These are phyloP conservation scores for Pachysandra terminalis DNA, from an alignment of 164 flowering plant genomes.

Conservation along the genomic window DNA sequence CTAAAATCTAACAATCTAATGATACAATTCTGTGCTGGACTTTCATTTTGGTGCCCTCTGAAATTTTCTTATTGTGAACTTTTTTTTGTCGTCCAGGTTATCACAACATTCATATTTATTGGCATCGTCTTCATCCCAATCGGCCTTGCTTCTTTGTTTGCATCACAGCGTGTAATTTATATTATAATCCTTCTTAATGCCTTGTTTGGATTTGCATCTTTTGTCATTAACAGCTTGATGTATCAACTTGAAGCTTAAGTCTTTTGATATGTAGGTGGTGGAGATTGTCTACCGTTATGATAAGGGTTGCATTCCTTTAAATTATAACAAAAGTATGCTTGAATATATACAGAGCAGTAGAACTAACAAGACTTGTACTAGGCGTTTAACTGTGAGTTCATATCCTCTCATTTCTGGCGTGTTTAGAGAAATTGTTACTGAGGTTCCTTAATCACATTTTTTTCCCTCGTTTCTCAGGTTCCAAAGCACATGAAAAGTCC, in stretches of 20 bases:
- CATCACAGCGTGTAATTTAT: slow-evolving; percentile 60
- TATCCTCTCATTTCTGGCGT: background rate
- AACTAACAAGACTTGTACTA: slow-evolving; percentile 65
- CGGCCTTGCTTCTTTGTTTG: slow-evolving; percentile 74
- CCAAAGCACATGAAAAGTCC: slow-evolving; percentile 18
- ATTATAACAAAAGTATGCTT: slow-evolving; percentile 23
- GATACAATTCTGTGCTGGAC: background rate
- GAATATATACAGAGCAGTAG: slow-evolving; percentile 41
- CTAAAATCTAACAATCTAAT: background rate
- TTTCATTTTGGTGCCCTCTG: background rate
- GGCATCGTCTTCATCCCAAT: slow-evolving; percentile 81
- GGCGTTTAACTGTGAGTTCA: slow-evolving; percentile 43
- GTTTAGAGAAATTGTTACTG: background rate
- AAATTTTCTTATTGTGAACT: background rate
- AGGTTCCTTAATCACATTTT: slow-evolving; percentile 2
- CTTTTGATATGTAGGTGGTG: slow-evolving; percentile 53
- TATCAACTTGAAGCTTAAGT: background rate
- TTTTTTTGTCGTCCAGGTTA: slow-evolving; percentile 53
- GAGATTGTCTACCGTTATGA: slow-evolving; percentile 80
- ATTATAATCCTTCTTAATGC: slow-evolving; percentile 1
- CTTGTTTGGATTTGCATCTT: background rate
- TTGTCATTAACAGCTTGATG: background rate
- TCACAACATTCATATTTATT: slow-evolving; percentile 48
- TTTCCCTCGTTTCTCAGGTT: slow-evolving; percentile 20
- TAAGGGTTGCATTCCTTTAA: slow-evolving; percentile 48